Evolutionary conservation across 2,329 filamentous ascomycete genomes (phyloP), one percentile per base, ranked within the genome.

Genomic region (Dactylella cylindrospora): DNA sequence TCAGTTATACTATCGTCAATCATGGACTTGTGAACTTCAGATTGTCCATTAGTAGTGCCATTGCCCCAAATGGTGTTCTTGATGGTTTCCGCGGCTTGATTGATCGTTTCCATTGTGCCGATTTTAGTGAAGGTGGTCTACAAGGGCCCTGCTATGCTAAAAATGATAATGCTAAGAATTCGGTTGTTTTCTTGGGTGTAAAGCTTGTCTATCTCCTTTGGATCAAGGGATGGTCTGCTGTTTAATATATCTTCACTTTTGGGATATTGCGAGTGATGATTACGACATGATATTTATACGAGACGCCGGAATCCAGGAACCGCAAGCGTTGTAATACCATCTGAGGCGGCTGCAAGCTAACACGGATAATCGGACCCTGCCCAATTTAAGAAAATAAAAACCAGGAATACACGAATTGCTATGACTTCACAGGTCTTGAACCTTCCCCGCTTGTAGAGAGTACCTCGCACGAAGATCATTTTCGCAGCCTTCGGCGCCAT

Each of bases 31-130:
- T 59, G 52, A 19, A 43, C 29, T 50, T 64, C 62, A 20, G 57
- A 33, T 25, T 61, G 40, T 5, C 13, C 28, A 20, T 8, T 64
- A 49, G 67, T 66, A 28, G 68, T 69, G 54, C 60, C 69, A 23
- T 75, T 74, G 9, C 77, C 77, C 76, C 76, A 80, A 32, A 81
- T 71, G 23, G 73, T 76, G 65, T 76, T 76, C 19, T 76, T 75
- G 22, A 78, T 77, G 7, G 75, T 71, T n/a, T 70, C 68, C 20
- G 78, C 77, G 46, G 82, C 74, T 71, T 76, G 80, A 72, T 75
- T 83, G 67, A 87, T 76, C 26, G 82, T 79, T 61, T 87, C 84
- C 57, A 62, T 62, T 49, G 33, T 53, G 26, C 3, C 26, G 10
- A n/a, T 12, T 23, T 9, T 23, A 8, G 25, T 20, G 25, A 28